Conservation (phyloP, 208 protist genomes). For the Trypanosoma avium region DNA sequence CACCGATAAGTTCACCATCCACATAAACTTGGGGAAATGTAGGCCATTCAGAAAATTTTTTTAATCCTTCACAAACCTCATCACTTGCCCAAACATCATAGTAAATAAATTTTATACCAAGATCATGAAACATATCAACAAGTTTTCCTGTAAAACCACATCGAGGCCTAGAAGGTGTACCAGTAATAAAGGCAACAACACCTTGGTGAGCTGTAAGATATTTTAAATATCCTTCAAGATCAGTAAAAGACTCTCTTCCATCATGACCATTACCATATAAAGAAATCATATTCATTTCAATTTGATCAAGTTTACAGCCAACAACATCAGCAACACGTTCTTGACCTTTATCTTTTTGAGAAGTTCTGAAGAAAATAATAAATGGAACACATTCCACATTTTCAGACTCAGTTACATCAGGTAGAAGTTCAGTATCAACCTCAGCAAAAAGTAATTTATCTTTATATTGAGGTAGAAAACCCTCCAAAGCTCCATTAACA, state of each 20-base stretch:
- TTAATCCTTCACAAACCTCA: conserved; percentile 88
- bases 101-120: conserved; percentile 66
- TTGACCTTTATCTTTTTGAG: conserved; percentile 26
- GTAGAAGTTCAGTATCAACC: conserved; percentile 66
- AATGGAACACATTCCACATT: conserved; percentile 88
- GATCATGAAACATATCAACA: conserved; percentile 71
- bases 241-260: conserved; percentile 48
- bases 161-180: conserved; percentile 81
- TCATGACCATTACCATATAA: conserved; percentile 67
- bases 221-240: conserved; percentile 79
- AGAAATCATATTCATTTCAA: conserved; percentile 76
- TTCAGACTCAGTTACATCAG: conserved; percentile 73
- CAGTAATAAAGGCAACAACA: conserved; percentile 92
- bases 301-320: conserved; percentile 73
- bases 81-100: conserved; percentile 93
- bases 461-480: conserved; percentile 37
- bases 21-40: conserved; percentile 95
- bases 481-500: conserved; percentile 57
- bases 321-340: conserved; percentile 83
- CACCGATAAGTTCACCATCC: conserved; percentile 92
- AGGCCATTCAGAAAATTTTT: conserved; percentile 91
- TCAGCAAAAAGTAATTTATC: conserved; percentile 71
- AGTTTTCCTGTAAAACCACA: conserved; percentile 91
- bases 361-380: conserved; percentile 84
- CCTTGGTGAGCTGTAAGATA: conserved; percentile 77